Evolutionary conservation across 164 flowering plant genomes (phyloP), one percentile per base, ranked within the genome.

Genomic region (Annona cherimola): DNA sequence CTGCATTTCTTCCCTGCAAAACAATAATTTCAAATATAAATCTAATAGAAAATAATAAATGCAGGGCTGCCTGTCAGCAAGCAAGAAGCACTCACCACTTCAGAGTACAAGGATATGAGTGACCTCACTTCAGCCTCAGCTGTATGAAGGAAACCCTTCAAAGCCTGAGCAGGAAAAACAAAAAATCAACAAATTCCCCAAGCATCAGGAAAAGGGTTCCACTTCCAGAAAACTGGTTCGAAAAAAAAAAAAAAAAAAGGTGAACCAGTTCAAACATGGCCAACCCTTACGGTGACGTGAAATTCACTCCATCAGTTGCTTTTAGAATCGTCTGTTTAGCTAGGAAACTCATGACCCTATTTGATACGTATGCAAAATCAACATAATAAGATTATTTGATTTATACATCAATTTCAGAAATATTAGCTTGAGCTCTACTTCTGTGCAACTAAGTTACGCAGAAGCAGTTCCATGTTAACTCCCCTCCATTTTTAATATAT

Each of bases 61-160:
- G 14, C 54, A 72, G 41, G 42, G 63, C 43, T 11, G 69, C n/a
- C 43, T 11, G 70, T 45, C 43, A 75, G 18, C 50, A 35, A 64
- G 35, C 0, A 50, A 61, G n/a, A 77, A 74, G 61, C 62, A 75
- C 94, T 82, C 73, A 96, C 99, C 96, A 90, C 99, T 92, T 96
- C 99, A 66, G 95, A 78, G 76, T 96, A 96, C 77, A 96, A 79
- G 75, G 95, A 87, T 75, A 82, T 93, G 20, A 96, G 89, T 45
- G 90, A 84, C 83, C 97, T 86, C 46, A 96, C 99, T 76, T 92
- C 97, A 78, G 99, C 97, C 84, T 96, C 99, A 78, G 99, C 99
- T 57, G 91, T 87, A 77, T 87, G 89, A 77, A 96, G 97, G 78
- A 93, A 96, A 75, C 76, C 74, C 76, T 88, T 94, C 78, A 93